Evolutionary conservation across 768 basidiomycete genomes (phyloP).

Genomic region (Lentinula raphanica): DNA sequence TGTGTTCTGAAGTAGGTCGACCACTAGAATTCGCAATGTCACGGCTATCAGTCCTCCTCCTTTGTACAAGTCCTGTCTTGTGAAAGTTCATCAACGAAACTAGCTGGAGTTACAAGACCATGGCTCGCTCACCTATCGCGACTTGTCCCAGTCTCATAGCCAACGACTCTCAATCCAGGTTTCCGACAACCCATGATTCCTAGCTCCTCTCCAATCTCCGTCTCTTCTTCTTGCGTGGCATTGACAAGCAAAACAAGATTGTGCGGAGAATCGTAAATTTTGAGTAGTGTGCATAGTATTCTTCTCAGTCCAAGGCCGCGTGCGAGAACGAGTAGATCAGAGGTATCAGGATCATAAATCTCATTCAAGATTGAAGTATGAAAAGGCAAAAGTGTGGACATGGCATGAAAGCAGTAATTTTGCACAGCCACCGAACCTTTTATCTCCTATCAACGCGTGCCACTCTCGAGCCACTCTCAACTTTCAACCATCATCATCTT

Average conservation of each 20-base stretch:
- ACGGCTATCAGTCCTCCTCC: constrained; percentile 86
- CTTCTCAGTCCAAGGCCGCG: constrained; percentile 86
- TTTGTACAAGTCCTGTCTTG: constrained; percentile 80
- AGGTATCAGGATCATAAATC: constrained; percentile 70
- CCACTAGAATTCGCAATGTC: constrained; percentile 90
- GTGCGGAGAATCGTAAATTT: constrained; percentile 85
- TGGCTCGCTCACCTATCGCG: constrained; percentile 64
- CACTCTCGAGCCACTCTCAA: no score
- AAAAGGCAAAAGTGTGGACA: constrained; percentile 55
- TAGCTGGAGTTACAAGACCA: background rate
- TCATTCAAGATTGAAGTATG: constrained; percentile 64
- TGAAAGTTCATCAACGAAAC: no score
- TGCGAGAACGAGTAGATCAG: constrained; percentile 73
- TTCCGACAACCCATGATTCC: constrained; percentile 87
- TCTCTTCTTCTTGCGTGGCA: constrained; percentile 81
- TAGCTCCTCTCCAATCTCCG: constrained; percentile 87
- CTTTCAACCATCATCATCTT: no score
- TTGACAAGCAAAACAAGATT: constrained; percentile 84
- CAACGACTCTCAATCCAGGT: constrained; percentile 79
- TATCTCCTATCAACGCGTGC: no score
- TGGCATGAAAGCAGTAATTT: no score
- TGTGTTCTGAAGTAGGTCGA: constrained; percentile 87
- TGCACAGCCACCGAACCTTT: no score
- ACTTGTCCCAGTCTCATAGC: constrained; percentile 64
- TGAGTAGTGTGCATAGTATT: constrained; percentile 80